phyloP scores from a whole-genome alignment of 2,329 filamentous ascomycete genomes.

The Didymella keratinophila region DNA sequence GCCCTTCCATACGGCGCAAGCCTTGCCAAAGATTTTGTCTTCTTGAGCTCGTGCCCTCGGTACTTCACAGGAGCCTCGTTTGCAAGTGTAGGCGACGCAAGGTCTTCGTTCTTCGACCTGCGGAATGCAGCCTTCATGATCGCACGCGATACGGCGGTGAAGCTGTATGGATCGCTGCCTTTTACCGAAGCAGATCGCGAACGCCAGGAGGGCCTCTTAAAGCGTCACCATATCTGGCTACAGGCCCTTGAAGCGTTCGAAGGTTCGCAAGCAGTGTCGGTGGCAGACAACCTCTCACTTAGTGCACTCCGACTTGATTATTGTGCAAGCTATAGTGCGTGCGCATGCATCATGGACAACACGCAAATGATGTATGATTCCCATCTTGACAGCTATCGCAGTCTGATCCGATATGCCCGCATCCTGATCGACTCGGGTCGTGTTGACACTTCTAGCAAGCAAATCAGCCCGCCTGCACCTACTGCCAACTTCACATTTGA shows the following conservation, averaged over 20 bases:
- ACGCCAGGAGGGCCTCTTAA: background rate
- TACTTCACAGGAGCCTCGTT: constrained; percentile 12
- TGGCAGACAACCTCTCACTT: constrained; percentile 14
- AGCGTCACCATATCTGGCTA: constrained; percentile 12
- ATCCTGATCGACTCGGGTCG: constrained; percentile 20
- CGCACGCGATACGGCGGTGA: constrained; percentile 11
- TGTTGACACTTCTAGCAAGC: background rate
- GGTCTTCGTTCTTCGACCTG: constrained; percentile 15
- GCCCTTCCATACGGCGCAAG: constrained; percentile 23
- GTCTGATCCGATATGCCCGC: constrained; percentile 18
- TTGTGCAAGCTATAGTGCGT: constrained; percentile 19
- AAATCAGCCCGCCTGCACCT: background rate
- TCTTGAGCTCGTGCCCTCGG: constrained; percentile 6
- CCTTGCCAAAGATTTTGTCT: constrained; percentile 15
- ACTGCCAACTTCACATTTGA: constrained; percentile 28
- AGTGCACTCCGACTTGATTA: constrained; percentile 28
- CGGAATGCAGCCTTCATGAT: constrained; percentile 21
- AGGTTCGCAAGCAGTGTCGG: constrained; percentile 2
- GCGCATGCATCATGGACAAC: constrained; percentile 18
- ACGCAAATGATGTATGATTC: constrained; percentile 19
- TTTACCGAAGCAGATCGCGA: constrained; percentile 11
- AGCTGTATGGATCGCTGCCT: constrained; percentile 2
- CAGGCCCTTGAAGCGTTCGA: constrained; percentile 11
- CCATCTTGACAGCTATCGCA: constrained; percentile 21
- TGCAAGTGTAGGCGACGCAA: constrained; percentile 18